Evolutionary conservation across 1,139 yeast genomes (phyloP).

Genomic region (Yamadazyma conglobata): DNA sequence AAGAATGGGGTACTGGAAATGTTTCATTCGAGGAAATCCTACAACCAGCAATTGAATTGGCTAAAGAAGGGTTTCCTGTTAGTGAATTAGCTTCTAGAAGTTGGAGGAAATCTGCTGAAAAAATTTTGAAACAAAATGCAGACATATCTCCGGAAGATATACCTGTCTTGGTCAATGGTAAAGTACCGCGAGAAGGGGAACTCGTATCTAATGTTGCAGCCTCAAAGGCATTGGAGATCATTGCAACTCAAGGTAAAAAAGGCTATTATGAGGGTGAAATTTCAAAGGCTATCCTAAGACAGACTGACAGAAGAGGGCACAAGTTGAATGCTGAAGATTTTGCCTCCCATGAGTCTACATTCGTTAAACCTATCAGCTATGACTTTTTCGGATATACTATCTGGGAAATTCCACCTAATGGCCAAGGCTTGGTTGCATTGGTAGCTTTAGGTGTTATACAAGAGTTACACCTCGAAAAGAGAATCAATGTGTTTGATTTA

Average conservation of each 20-base stretch:
- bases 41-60: constrained; percentile 68
- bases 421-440: constrained; percentile 73
- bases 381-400: constrained; percentile 43
- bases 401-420: constrained; percentile 84
- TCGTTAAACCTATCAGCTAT: constrained; percentile 58
- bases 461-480: constrained; percentile 47
- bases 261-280: constrained; percentile 69
- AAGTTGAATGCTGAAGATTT: constrained; percentile 56
- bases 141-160: constrained; percentile 24
- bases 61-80: constrained; percentile 65
- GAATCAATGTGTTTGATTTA: constrained; percentile 41
- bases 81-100: constrained; percentile 53
- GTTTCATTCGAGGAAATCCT: constrained; percentile 57
- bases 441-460: constrained; percentile 66
- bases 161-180: constrained; percentile 28
- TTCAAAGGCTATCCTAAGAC: constrained; percentile 62
- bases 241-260: constrained; percentile 56
- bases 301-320: constrained; percentile 52
- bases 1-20: constrained; percentile 71
- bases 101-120: constrained; percentile 44
- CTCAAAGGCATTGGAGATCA: constrained; percentile 50
- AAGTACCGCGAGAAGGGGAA: constrained; percentile 59
- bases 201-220: constrained; percentile 49
- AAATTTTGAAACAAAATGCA: constrained; percentile 37
- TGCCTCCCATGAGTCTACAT: constrained; percentile 47